Conservation (phyloP, 257 asterid genomes). For the Rhazya stricta region DNA sequence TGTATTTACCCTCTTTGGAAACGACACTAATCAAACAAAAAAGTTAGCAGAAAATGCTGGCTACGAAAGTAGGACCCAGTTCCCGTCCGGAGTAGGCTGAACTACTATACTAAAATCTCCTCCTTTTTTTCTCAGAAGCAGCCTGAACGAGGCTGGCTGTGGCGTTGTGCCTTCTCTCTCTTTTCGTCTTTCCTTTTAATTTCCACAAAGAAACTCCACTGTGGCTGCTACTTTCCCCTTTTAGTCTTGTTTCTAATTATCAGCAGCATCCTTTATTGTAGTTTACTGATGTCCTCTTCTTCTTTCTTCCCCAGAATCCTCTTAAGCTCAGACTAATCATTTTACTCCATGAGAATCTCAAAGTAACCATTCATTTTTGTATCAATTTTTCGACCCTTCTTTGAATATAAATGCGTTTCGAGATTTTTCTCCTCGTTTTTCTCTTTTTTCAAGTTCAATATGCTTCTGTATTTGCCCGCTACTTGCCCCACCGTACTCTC, state of each 20-base stretch:
- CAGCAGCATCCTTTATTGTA: not conserved
- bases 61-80: too few species aligned
- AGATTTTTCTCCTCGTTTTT: not conserved
- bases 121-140: not conserved
- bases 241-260: too few species aligned
- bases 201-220: constrained; percentile 3
- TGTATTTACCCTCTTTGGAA: too few species aligned
- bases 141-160: not conserved
- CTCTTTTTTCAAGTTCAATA: constrained; percentile 6
- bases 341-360: constrained; percentile 3
- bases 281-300: not conserved
- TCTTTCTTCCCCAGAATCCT: not conserved
- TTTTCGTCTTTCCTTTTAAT: not conserved
- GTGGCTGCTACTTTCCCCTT: not conserved
- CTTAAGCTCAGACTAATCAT: not conserved
- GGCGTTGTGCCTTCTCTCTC: not conserved
- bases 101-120: too few species aligned
- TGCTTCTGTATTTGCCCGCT: not conserved
- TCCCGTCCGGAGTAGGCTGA: too few species aligned
- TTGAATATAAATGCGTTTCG: not conserved
- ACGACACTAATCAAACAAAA: too few species aligned
- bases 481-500: constrained; percentile 25
- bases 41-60: too few species aligned
- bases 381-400: not conserved
- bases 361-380: not conserved